Evolutionary conservation across 352 stramenopile species (phyloP), one percentile per base, ranked within the genome.

Genomic region (Phytophthora crassamura): DNA sequence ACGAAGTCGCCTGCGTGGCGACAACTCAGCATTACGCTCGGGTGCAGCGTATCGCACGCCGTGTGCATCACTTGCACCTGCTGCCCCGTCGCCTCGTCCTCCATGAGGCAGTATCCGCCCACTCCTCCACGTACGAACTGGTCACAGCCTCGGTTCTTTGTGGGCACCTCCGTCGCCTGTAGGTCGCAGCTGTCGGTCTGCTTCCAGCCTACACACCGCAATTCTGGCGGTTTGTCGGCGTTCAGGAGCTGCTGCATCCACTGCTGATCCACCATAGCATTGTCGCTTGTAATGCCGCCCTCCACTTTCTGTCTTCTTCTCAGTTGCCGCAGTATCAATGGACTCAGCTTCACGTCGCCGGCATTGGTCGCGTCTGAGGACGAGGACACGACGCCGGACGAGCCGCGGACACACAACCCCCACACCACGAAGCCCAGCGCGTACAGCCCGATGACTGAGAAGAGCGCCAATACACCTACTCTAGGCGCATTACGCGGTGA

Each of bases 81-180:
- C 28, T 72, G 59, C 1, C 77, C 78, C 0, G 70, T 70, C 8
- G 30, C 50, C 14, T 74, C 61, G 38, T 83, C 63, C 49, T 72
- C 46, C 59, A 89, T 74, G 4, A 82, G 45, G 53, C 82, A 90
- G 67, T 82, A 88, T 11, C 82, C 82, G 2, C 72, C 65, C 40
- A 73, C 36, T 49, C 71, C 72, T 20, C 69, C 74, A 18, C 53
- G 63, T 9, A 88, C 63, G 25, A 73, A 69, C 20, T 73, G 66
- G 42, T 80, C 54, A 34, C 82, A 91, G 8, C 61, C 69, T 43
- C 65, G 64, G 61, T 86, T 75, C 47, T 53, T 74, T 10, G 50
- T 72, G 43, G 56, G 22, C 14, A 75, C 35, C 35, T 81, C 59
- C 1, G 51, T 46, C 30, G 59, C 61, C 36, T 77, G 28, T 1